phyloP scores from a whole-genome alignment of 208 protist genomes.

The Vickermania spadyakhi region DNA sequence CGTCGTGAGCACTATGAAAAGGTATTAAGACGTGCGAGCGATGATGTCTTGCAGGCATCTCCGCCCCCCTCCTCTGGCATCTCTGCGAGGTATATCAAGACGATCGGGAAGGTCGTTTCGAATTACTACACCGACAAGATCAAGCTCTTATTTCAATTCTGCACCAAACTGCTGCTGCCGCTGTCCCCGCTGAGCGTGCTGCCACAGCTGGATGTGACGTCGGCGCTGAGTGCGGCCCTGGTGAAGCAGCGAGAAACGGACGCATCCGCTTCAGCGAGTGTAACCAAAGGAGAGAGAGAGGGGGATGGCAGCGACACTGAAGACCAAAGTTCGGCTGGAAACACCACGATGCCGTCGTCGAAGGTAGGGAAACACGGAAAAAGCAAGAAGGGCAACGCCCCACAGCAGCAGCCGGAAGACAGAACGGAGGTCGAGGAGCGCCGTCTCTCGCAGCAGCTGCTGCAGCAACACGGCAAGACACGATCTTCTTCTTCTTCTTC shows the following conservation, averaged over 20 bases:
- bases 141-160: neutral
- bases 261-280: too few species aligned
- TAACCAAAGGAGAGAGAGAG: too few species aligned
- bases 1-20: neutral
- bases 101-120: neutral
- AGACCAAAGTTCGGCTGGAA: neutral
- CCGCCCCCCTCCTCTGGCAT: neutral
- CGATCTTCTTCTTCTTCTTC: neutral
- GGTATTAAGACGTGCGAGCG: neutral
- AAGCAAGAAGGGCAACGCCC: too few species aligned
- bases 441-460: neutral
- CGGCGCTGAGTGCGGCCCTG: neutral
- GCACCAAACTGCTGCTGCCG: neutral
- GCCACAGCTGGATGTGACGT: neutral
- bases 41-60: neutral
- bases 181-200: neutral
- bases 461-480: neutral
- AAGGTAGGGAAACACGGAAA: neutral
- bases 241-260: neutral
- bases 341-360: neutral
- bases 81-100: neutral
- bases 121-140: neutral
- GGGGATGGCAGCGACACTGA: neutral
- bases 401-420: neutral
- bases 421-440: neutral